These are phyloP conservation scores for Pholiota conissans DNA, from an alignment of 768 basidiomycete genomes.

Conservation along the genomic window DNA sequence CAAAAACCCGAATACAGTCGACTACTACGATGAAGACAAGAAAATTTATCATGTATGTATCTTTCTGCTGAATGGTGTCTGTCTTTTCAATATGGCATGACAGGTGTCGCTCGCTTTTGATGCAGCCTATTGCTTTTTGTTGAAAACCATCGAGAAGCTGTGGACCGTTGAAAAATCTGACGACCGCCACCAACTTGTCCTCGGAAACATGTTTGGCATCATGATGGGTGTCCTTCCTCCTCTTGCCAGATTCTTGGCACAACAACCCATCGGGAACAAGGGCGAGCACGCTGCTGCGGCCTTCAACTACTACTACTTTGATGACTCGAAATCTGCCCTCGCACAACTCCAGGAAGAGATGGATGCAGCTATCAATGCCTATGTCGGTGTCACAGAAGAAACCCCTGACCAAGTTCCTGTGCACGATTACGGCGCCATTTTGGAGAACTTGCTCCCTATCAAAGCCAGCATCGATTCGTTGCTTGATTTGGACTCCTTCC, in stretches of 20 bases:
- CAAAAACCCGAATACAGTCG: conserved; percentile 18
- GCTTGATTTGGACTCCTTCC: conserved; percentile 12
- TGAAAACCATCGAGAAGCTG: conserved; percentile 23
- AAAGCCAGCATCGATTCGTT: conserved; percentile 13
- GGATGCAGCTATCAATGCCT: conserved; percentile 13
- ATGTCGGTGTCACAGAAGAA: conserved; percentile 12
- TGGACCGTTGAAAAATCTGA: conserved; percentile 19
- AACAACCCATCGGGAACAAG: conserved; percentile 18
- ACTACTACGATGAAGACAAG: conserved; percentile 14
- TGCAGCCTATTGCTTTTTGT: conserved; percentile 24
- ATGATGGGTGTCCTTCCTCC: conserved; percentile 27
- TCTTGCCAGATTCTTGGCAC: conserved; percentile 24
- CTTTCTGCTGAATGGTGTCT: not conserved
- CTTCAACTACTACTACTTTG: conserved; percentile 24
- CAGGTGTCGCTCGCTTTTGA: conserved; percentile 25
- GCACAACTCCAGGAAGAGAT: conserved; percentile 16
- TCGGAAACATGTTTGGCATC: conserved; percentile 23
- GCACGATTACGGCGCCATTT: conserved; percentile 7
- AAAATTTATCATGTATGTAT: conserved; percentile 13
- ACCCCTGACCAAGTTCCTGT: conserved; percentile 16
- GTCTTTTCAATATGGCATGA: not conserved
- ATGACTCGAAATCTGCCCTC: conserved; percentile 7
- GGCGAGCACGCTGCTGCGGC: conserved; percentile 22
- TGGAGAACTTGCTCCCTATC: conserved; percentile 15
- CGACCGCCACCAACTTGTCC: conserved; percentile 14